These are phyloP conservation scores for Bothriochloa decipiens DNA, from an alignment of 176 grass and related monocot genomes.

Conservation along the genomic window DNA sequence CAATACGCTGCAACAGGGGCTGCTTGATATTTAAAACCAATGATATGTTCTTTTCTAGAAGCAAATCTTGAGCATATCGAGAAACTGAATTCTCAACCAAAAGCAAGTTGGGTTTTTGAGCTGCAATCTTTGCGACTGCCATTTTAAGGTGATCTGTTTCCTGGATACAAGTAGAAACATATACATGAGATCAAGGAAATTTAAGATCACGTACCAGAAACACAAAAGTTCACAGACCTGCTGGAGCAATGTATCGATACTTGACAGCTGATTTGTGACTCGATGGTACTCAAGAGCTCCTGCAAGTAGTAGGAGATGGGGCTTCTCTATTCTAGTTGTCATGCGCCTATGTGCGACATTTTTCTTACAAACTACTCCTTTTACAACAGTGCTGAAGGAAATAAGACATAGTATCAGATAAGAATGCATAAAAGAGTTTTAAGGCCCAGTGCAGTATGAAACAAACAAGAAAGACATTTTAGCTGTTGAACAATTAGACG, in stretches of 20 bases:
- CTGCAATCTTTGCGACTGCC: conserved; percentile 92
- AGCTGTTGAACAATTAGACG: not conserved
- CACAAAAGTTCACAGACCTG: conserved; percentile 58
- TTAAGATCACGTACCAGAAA: conserved; percentile 29
- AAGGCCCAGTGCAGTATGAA: conserved; percentile 37
- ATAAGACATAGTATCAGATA: conserved; percentile 45
- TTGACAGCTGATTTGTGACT: conserved; percentile 83
- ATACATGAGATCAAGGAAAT: conserved; percentile 28
- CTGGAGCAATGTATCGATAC: conserved; percentile 96
- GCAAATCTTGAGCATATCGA: conserved; percentile 83
- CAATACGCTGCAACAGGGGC: conserved; percentile 77
- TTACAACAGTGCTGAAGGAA: conserved; percentile 78
- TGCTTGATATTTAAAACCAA: conserved; percentile 97
- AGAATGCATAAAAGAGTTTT: conserved; percentile 19
- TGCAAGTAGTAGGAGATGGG: conserved; percentile 82
- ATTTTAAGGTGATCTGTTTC: conserved; percentile 99
- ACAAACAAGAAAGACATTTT: not conserved
- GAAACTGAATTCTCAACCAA: conserved; percentile 97
- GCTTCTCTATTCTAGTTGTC: conserved; percentile 84
- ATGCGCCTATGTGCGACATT: conserved; percentile 94
- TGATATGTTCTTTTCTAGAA: conserved; percentile 88
- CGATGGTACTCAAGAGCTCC: conserved; percentile 97
- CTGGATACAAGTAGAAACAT: conserved; percentile 49
- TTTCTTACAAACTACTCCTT: conserved; percentile 98
- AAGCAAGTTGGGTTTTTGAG: conserved; percentile 83